These are phyloP conservation scores for Herpomyces periplanetae DNA, from an alignment of 2,329 filamentous ascomycete genomes.

Conservation along the genomic window DNA sequence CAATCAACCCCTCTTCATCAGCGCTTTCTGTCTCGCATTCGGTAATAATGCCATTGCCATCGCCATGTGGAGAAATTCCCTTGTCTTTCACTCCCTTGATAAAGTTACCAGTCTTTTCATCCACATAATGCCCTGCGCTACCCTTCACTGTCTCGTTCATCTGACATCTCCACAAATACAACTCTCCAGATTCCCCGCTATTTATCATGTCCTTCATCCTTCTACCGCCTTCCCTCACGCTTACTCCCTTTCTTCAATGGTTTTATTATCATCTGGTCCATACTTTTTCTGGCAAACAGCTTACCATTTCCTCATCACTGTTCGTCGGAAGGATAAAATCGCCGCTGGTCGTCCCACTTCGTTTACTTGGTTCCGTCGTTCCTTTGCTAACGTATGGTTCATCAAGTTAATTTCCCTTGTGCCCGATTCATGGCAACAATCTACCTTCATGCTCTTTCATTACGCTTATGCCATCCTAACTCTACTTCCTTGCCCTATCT, in stretches of 20 bases:
- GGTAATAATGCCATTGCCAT: conserved; percentile 94
- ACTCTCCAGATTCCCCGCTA: conserved; percentile 32
- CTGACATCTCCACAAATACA: conserved; percentile 25
- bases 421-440: conserved; percentile 34
- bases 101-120: conserved; percentile 94
- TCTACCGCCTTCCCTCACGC: conserved; percentile 29
- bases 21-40: conserved; percentile 61
- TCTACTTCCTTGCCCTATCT: conserved; percentile 71
- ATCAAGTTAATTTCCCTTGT: conserved; percentile 47
- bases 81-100: conserved; percentile 93
- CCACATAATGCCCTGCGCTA: conserved; percentile 90
- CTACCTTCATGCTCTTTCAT: conserved; percentile 82
- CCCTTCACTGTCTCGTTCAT: conserved; percentile 68
- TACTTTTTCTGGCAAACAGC: conserved; percentile 68
- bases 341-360: conserved; percentile 76
- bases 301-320: conserved; percentile 83
- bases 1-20: conserved; percentile 66
- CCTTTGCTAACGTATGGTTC: conserved; percentile 60
- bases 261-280: conserved; percentile 66
- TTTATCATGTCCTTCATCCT: conserved; percentile 36
- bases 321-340: conserved; percentile 77
- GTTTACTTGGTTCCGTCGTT: conserved; percentile 79
- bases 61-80: conserved; percentile 92
- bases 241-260: conserved; percentile 46
- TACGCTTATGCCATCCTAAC: conserved; percentile 63